Evolutionary conservation across 139 green algal genomes (phyloP), one percentile per base, ranked within the genome.

Genomic region (Protoeuglena noctilucae): DNA sequence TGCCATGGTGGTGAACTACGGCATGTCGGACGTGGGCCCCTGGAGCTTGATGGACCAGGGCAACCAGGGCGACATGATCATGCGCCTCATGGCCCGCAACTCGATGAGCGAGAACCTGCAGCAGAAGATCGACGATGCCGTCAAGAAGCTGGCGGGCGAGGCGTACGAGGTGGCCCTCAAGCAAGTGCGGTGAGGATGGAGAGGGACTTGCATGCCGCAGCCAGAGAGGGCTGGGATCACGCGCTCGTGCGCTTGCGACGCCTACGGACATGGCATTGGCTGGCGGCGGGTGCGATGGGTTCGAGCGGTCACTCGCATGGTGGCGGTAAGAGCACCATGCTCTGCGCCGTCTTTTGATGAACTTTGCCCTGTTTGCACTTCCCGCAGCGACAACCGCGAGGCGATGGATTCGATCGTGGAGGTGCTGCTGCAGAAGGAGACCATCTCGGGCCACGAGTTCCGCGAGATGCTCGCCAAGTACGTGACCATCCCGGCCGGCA

Each of bases 51-150:
- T 89, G 76, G 91, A 97, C 74, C 84, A 79, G 23, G 74, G 50
- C 6, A 74, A 81, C 1, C 70, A 83, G 63, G 78, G 79, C 6
- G 88, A 96, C 67, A 86, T 97, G 72, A 89, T 97, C 69, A 97
- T 97, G 89, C 75, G 90, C 60, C 97, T 97, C 91, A 94, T 98
- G 87, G 81, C 85, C 4, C 70, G 81, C 51, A 98, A 98, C 82
- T 79, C 60, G 57, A 93, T 95, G 78, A 84, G 63, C 50, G 91
- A 98, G 81, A 87, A 81, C 63, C 80, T 98, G 65, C 86, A 94
- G 66, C 57, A 73, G 53, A 75, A 79, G 50, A 98, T 98, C 51
- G 91, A 98, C 61, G 48, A 62, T 16, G 72, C 75, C 17, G 86
- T 97, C 7, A 88, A 87, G 65, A 70, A 78, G 58, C 85, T 96